Evolutionary conservation across 208 protist genomes (phyloP), one percentile per base, ranked within the genome.

Genomic region (Naegleria fowleri): DNA sequence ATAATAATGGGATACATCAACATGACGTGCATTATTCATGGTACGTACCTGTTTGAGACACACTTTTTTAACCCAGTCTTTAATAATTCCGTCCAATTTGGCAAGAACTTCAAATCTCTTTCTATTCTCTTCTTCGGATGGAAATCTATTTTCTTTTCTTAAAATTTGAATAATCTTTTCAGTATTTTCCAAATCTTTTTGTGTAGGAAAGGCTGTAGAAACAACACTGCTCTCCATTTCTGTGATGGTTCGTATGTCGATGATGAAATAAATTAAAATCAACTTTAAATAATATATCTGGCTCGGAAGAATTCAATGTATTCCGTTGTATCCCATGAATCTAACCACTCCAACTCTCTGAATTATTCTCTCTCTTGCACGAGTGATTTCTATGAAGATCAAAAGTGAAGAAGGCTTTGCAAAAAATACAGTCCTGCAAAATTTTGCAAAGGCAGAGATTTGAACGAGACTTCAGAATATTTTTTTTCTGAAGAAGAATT

Each of bases 11-110:
- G 51, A 86, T 25, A 86, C 41, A 51, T 39, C 2, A 51, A 19
- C 25, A 33, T 19, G 4, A 86, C 16, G 11, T 13, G 6, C 29
- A 51, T 13, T 67, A 67, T 89, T 29, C 41, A 38, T n/a, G 15
- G 0, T 33, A 86, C 33, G 25, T 86, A 86, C 95, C 90, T 98
- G 95, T 93, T 97, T 96, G 0, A 95, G 95, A 86, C 85, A 41
- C 16, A 88, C 43, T 48, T 48, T n/a, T 59, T 59, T 58, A 36
- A 48, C n/a, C 87, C 87, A 90, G 16, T 51, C 5, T 19, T 33
- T 41, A 36, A 90, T n/a, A 16, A 90, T 33, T 19, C 59, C 52
- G 48, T 90, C 13, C 25, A 90, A 36, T 33, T 25, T 36, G 5
- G 36, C 33, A 13, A 90, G 38, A 36, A 90, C 87, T 36, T 79